Evolutionary conservation across 441 rosid genomes (phyloP).

Genomic region (Manihot esculenta): DNA sequence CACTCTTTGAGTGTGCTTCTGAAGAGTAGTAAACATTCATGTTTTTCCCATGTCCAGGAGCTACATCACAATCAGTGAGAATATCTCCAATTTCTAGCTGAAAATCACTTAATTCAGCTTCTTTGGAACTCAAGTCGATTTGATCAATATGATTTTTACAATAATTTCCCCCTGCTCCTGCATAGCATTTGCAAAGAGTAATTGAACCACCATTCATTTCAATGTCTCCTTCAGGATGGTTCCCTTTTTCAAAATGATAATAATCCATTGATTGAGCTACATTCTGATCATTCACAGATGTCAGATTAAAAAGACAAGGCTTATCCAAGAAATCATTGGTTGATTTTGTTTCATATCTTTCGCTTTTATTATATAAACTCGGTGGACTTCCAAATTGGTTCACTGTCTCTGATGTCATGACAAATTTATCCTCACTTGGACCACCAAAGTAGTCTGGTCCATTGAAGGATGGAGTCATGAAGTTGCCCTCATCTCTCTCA

Average conservation of each 20-base stretch:
- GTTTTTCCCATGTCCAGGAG: slow-evolving; percentile 16
- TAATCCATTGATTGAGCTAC: slow-evolving; percentile 23
- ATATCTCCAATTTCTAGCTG: slow-evolving; percentile 24
- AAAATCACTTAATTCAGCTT: slow-evolving; percentile 29
- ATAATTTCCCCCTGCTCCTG: slow-evolving; percentile 15
- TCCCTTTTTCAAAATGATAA: slow-evolving; percentile 34
- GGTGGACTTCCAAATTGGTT: slow-evolving; percentile 40
- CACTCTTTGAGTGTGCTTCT: slow-evolving; percentile 19
- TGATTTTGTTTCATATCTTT: slow-evolving; percentile 43
- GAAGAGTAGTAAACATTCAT: slow-evolving; percentile 19
- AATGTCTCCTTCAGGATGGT: slow-evolving; percentile 24
- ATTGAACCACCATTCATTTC: slow-evolving; percentile 20
- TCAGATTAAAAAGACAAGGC: slow-evolving; percentile 39
- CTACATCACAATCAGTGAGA: slow-evolving; percentile 22
- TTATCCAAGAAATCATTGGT: slow-evolving; percentile 52
- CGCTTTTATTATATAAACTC: slow-evolving; percentile 34
- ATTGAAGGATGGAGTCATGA: slow-evolving; percentile 65
- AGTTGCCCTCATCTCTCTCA: slow-evolving; percentile 67
- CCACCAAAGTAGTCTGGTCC: slow-evolving; percentile 55
- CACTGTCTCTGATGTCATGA: slow-evolving; percentile 43
- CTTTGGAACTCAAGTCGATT: slow-evolving; percentile 28
- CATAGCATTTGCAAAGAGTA: slow-evolving; percentile 27
- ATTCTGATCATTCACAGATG: slow-evolving; percentile 22
- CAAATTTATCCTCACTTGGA: slow-evolving; percentile 77
- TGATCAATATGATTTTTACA: slow-evolving; percentile 20